Evolutionary conservation across 306 rosid species (phyloP).

Genomic region (Dryas octopetala): DNA sequence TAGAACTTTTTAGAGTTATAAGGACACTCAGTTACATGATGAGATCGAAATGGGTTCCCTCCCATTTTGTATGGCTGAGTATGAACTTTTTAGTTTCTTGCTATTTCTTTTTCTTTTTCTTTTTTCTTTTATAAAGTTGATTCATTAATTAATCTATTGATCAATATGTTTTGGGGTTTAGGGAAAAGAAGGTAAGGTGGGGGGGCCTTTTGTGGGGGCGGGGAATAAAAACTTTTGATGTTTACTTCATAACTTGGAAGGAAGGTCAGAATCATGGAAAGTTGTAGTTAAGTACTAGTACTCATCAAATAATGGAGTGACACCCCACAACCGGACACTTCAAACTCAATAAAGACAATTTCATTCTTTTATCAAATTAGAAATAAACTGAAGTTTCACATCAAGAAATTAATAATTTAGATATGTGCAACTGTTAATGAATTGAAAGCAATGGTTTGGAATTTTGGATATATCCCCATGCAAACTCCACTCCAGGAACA

Average conservation of each 20-base stretch:
- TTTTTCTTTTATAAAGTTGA: slow-evolving; percentile 18
- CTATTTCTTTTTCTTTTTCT: background rate
- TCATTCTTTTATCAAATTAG: background rate
- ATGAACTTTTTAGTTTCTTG: background rate
- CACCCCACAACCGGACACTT: background rate
- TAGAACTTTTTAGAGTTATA: background rate
- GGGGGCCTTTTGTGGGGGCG: slow-evolving; percentile 19
- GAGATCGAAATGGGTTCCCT: background rate
- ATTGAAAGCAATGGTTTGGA: background rate
- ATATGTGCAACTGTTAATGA: background rate
- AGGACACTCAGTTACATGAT: background rate
- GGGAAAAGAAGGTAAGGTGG: slow-evolving; percentile 18
- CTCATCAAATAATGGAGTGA: slow-evolving; percentile 2
- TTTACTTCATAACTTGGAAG: slow-evolving; percentile 2
- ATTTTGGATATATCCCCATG: slow-evolving; percentile 20
- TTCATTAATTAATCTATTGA: slow-evolving; percentile 5
- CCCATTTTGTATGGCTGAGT: background rate
- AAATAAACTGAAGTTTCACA: slow-evolving; percentile 12
- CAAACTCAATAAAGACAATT: slow-evolving; percentile 7
- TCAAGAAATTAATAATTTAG: background rate
- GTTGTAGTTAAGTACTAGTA: background rate
- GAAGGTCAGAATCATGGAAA: slow-evolving; percentile 1
- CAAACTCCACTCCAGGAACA: background rate
- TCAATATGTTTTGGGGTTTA: background rate
- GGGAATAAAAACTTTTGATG: slow-evolving; percentile 18